Conservation (phyloP, 2,329 filamentous ascomycete genomes). For the Pseudogymnoascus sp. region DNA sequence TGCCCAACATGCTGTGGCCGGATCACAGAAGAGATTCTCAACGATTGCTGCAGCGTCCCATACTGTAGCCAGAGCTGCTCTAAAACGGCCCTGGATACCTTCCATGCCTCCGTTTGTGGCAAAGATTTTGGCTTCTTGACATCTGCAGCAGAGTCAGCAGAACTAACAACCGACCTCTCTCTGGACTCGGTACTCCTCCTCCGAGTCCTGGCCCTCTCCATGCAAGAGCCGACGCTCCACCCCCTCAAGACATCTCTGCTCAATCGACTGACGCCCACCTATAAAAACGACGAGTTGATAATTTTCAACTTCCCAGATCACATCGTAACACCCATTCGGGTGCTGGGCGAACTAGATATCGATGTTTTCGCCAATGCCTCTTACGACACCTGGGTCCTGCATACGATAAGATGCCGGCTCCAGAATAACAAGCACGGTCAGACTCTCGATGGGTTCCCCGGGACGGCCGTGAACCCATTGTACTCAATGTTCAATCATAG, state of each 20-base stretch:
- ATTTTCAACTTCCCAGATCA: constrained; percentile 26
- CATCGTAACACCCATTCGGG: constrained; percentile 22
- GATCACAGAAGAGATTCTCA: constrained; percentile 14
- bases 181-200: constrained; percentile 25
- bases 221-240: constrained; percentile 19
- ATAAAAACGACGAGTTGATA: constrained; percentile 21
- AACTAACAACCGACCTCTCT: constrained; percentile 16
- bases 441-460: constrained; percentile 19
- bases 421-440: constrained; percentile 29
- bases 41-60: constrained; percentile 18
- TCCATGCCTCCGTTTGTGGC: constrained; percentile 23
- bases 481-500: constrained; percentile 29
- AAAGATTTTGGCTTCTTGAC: constrained; percentile 25
- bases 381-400: constrained; percentile 27
- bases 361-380: constrained; percentile 22
- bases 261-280: constrained; percentile 24
- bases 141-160: constrained; percentile 14
- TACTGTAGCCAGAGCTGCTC: constrained; percentile 25
- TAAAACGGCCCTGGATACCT: constrained; percentile 20
- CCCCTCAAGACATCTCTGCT: constrained; percentile 24
- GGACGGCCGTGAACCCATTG: constrained; percentile 24
- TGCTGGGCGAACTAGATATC: constrained; percentile 24
- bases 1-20: constrained; percentile 22
- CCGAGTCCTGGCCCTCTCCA: constrained; percentile 23
- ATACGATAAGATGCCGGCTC: constrained; percentile 26